These are phyloP conservation scores for Hamigera avellanea DNA, from an alignment of 495 filamentous ascomycete species.

Conservation along the genomic window DNA sequence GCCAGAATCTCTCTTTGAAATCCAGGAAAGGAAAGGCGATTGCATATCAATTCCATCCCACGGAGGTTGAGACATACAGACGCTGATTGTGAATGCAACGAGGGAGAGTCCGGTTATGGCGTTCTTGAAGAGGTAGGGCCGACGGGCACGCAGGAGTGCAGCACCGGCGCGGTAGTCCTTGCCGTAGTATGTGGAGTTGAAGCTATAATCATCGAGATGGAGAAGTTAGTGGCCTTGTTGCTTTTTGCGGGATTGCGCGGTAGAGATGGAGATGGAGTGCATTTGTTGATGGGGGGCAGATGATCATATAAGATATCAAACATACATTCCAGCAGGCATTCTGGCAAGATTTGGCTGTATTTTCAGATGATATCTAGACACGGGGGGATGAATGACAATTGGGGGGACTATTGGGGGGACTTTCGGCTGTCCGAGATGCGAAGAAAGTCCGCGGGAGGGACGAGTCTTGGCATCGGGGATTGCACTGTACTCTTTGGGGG, in stretches of 20 bases:
- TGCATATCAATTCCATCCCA: too few species aligned
- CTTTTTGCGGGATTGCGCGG: not conserved
- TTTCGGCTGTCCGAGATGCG: too few species aligned
- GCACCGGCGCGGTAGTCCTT: conserved; percentile 65
- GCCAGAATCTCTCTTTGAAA: too few species aligned
- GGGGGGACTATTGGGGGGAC: too few species aligned
- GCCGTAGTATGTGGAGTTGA: conserved; percentile 86
- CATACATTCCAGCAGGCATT: conserved; percentile 37
- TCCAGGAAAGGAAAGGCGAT: too few species aligned
- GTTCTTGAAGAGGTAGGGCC: conserved; percentile 89
- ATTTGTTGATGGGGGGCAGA: too few species aligned
- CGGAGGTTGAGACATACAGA: conserved; percentile 65
- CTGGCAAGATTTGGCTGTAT: not conserved
- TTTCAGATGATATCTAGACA: not conserved
- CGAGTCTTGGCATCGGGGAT: not conserved
- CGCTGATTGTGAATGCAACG: conserved; percentile 54
- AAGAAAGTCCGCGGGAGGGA: too few species aligned
- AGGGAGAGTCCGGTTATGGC: conserved; percentile 59
- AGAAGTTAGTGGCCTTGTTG: not conserved
- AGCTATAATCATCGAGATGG: too few species aligned
- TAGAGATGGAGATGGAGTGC: too few species aligned
- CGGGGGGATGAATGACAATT: not conserved
- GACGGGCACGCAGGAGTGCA: conserved; percentile 78
- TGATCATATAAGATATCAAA: conserved; percentile 2
- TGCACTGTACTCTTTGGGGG: too few species aligned